Evolutionary conservation across 1,284 basidiomycete genomes (phyloP).

Genomic region (Ceratobasidium sp.): DNA sequence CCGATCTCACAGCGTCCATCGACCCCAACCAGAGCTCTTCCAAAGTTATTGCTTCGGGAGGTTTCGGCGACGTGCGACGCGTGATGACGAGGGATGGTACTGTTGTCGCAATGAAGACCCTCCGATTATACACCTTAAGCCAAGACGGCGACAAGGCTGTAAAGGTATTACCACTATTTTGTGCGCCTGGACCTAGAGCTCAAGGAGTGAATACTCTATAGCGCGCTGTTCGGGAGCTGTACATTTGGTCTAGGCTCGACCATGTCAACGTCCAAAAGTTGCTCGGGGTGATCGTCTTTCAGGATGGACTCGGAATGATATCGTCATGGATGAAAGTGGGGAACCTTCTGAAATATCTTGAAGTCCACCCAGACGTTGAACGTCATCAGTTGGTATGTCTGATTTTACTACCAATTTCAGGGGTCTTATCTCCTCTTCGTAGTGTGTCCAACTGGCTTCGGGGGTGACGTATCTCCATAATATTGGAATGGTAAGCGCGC

Average conservation of each 20-base stretch:
- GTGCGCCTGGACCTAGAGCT: background rate
- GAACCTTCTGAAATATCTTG: background rate
- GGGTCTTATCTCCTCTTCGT: background rate
- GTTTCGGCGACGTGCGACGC: background rate
- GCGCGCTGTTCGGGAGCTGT: background rate
- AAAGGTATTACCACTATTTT: background rate
- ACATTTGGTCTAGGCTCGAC: background rate
- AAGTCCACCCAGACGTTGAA: background rate
- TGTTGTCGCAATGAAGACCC: background rate
- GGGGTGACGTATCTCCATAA: background rate
- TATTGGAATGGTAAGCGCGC: background rate
- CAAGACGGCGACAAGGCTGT: background rate
- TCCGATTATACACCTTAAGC: background rate
- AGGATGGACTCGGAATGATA: background rate
- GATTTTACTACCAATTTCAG: background rate
- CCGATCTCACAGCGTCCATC: background rate
- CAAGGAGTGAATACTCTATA: too few species aligned
- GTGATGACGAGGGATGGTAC: background rate
- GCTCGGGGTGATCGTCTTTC: background rate
- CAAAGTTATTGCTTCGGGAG: background rate
- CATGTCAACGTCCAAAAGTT: background rate
- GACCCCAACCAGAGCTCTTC: background rate
- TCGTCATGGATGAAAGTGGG: background rate
- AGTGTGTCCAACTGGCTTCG: background rate
- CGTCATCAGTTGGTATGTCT: background rate